These are phyloP conservation scores for Trichoderma atrobrunneum DNA, from an alignment of 2,329 filamentous ascomycete genomes.

Conservation along the genomic window DNA sequence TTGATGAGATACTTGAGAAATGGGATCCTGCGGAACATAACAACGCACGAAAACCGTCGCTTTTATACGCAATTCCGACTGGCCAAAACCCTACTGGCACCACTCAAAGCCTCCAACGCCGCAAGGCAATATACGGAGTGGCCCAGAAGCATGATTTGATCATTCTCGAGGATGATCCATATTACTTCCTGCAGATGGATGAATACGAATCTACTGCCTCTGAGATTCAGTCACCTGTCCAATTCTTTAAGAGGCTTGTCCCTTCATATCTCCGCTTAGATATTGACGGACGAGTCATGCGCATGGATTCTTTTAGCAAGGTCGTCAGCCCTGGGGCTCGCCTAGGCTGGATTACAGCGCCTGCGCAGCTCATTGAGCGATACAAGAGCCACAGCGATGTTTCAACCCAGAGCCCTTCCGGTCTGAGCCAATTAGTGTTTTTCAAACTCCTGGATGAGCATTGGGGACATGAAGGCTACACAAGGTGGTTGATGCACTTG, in stretches of 20 bases:
- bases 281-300: constrained; percentile 79
- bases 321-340: constrained; percentile 87
- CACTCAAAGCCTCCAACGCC: constrained; percentile 68
- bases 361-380: background rate
- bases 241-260: constrained; percentile 77
- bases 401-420: constrained; percentile 4
- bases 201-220: constrained; percentile 58
- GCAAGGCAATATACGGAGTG: constrained; percentile 74
- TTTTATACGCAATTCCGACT: constrained; percentile 2
- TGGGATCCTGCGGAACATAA: background rate
- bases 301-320: constrained; percentile 92
- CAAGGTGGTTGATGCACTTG: constrained; percentile 9
- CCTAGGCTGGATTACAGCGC: constrained; percentile 82
- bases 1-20: background rate
- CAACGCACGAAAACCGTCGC: background rate
- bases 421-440: background rate
- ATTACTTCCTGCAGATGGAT: constrained; percentile 85
- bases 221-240: constrained; percentile 53
- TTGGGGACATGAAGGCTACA: constrained; percentile 8
- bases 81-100: constrained; percentile 87
- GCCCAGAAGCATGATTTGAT: constrained; percentile 84
- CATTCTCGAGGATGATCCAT: constrained; percentile 92
- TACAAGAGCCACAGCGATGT: constrained; percentile 9
- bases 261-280: constrained; percentile 82
- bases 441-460: constrained; percentile 15